Evolutionary conservation across 1,284 basidiomycete species (phyloP), one percentile per base, ranked within the genome.

Genomic region (Xanthoconium separans): DNA sequence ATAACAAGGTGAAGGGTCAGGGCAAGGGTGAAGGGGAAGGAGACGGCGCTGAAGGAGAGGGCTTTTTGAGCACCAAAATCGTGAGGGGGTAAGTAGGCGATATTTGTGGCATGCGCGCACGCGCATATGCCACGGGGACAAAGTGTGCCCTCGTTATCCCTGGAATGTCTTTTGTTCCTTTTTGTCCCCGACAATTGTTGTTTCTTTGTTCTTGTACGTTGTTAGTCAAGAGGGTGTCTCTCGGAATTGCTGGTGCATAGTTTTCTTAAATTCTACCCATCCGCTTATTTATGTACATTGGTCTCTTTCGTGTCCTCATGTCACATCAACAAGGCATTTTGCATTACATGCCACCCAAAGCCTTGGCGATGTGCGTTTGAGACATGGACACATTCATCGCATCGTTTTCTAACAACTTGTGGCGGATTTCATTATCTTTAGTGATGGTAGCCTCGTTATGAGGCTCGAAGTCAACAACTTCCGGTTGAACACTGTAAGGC

Each of bases 41-140:
- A n/a, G 66, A 68, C 11, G 61, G 66, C 9, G 68, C 57, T 0
- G 70, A 71, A 40, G 66, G 66, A 7, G 70, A 69, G 16, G 68
- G 63, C 3, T 71, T 65, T 40, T 55, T 66, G 54, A 54, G 59
- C 5, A 68, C 49, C 15, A 69, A 59, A 41, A 51, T 67, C 7
- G 34, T 36, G 34, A 58, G 53, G 36, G 59, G 51, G 16, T 70
- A 61, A 24, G 13, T 22, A 22, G 22, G 22, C 4, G 36, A 6
- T 5, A 10, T 39, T 6, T n/a, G 9, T 39, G n/a, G 15, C n/a
- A n/a, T 27, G n/a, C 10, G 36, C 7, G 36, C 37, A 18, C n/a
- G 7, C n/a, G 37, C 12, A 15, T 16, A 36, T 4, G 34, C 34
- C 34, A 36, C 16, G 13, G 31, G 31, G 11, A 36, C 8, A 16